A percentile compares a stretch with the other conserved stretches of the same genome.
phyloP scores from a whole-genome alignment of 2,329 filamentous ascomycete species.

The Xylariaceae sp. region DNA sequence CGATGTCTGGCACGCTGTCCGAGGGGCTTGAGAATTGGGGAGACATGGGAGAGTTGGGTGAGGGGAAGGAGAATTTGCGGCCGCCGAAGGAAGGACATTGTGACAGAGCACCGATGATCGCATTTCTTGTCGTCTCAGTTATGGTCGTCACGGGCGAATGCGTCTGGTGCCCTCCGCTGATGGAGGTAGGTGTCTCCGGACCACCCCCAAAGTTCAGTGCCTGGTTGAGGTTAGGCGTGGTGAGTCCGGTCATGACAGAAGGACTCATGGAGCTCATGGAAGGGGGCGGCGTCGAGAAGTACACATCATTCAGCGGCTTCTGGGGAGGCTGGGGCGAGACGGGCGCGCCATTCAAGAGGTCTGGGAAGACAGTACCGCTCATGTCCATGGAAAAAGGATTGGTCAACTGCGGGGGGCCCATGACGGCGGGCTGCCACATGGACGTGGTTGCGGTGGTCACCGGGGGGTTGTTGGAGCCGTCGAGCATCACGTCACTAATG shows the following conservation, averaged over 20 bases:
- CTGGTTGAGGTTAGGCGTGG: slow-evolving; percentile 54
- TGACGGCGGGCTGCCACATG: slow-evolving; percentile 64
- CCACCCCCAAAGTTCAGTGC: slow-evolving; percentile 56
- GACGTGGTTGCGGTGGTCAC: slow-evolving; percentile 44
- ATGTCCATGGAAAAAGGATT: slow-evolving; percentile 71
- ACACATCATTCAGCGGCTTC: slow-evolving; percentile 65
- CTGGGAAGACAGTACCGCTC: slow-evolving; percentile 65
- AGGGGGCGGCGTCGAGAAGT: slow-evolving; percentile 71
- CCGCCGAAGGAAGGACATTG: slow-evolving; percentile 48
- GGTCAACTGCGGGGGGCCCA: slow-evolving; percentile 60
- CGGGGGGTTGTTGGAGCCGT: slow-evolving; percentile 63
- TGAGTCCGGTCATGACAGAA: slow-evolving; percentile 59
- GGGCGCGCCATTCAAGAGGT: slow-evolving; percentile 63
- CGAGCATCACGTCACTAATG: slow-evolving; percentile 85
- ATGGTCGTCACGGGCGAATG: slow-evolving; percentile 55
- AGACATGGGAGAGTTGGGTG: slow-evolving; percentile 47
- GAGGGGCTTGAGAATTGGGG: slow-evolving; percentile 40
- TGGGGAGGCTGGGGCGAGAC: slow-evolving; percentile 71
- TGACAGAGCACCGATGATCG: slow-evolving; percentile 52
- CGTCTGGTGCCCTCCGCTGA: slow-evolving; percentile 55
- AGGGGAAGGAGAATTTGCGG: slow-evolving; percentile 58
- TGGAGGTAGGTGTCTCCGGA: slow-evolving; percentile 66
- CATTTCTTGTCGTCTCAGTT: slow-evolving; percentile 55
- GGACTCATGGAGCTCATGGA: slow-evolving; percentile 68
- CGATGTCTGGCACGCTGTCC: slow-evolving; percentile 43